Conservation (phyloP, 2,329 filamentous ascomycete species). For the Curvularia spicifera region DNA sequence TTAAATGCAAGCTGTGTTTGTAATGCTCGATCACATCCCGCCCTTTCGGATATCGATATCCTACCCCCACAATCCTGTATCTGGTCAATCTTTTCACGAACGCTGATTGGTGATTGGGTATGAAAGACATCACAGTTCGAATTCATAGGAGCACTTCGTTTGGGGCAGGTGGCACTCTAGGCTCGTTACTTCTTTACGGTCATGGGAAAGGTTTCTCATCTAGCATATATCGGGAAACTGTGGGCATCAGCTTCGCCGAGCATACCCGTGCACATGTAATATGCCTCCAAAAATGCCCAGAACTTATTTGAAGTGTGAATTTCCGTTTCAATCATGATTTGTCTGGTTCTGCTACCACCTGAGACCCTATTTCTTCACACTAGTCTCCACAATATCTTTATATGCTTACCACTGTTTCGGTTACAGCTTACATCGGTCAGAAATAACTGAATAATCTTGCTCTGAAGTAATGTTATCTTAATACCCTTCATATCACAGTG, state of each 20-base stretch:
- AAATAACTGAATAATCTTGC: no score
- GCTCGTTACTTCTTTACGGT: neutral
- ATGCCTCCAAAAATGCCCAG: neutral
- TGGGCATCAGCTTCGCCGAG: neutral
- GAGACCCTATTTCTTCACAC: neutral
- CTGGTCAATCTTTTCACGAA: neutral
- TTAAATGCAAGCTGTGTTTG: neutral
- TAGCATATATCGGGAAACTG: neutral
- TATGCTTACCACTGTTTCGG: no score
- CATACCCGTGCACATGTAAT: neutral
- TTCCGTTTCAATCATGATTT: neutral
- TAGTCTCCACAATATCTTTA: neutral
- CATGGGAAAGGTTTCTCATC: neutral
- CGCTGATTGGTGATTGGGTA: neutral
- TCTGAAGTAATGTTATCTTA: neutral
- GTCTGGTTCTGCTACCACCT: neutral
- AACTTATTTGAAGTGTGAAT: neutral
- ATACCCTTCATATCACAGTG: neutral
- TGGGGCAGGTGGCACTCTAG: neutral
- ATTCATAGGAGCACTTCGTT: neutral
- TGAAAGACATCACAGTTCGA: neutral
- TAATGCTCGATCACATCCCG: neutral
- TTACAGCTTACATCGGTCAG: no score
- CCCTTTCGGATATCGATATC: neutral
- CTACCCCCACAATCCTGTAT: neutral